phyloP scores from a whole-genome alignment of 202 grass and related monocot genomes.

The Musa balbisiana region DNA sequence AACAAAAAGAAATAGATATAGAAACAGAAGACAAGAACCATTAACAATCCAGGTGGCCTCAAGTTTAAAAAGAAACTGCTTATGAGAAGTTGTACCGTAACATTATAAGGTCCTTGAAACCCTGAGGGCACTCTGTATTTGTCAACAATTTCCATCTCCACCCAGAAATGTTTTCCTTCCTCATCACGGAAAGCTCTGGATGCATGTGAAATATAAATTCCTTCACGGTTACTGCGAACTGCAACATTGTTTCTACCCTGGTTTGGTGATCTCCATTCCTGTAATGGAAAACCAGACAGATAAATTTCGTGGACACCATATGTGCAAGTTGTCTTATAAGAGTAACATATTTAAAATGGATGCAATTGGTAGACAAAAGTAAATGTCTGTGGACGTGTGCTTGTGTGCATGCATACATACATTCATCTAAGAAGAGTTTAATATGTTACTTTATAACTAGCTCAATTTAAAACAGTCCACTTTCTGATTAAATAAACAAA shows the following conservation, averaged over 20 bases:
- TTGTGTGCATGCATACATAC: too few species aligned
- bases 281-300: not conserved
- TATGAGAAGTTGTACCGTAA: conserved; percentile 47
- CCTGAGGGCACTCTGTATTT: conserved; percentile 69
- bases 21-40: not conserved
- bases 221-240: conserved; percentile 54
- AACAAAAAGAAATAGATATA: conserved; percentile 6
- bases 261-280: conserved; percentile 86
- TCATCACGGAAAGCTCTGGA: conserved; percentile 77
- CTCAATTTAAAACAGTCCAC: not conserved
- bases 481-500: conserved; percentile 1
- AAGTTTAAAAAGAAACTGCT: conserved; percentile 6
- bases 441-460: not conserved
- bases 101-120: conserved; percentile 86
- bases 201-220: conserved; percentile 51
- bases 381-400: too few species aligned
- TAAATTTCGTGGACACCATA: not conserved
- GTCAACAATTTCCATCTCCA: conserved; percentile 79
- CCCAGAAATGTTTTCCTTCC: conserved; percentile 90
- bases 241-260: conserved; percentile 83
- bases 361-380: not conserved
- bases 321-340: not conserved
- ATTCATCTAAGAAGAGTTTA: not conserved
- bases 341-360: not conserved
- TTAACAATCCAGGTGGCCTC: not conserved